A percentile compares a stretch with the other conserved stretches of the same genome.
Conservation (phyloP, 148 eudicot genomes). For the Dianthus caryophyllus region DNA sequence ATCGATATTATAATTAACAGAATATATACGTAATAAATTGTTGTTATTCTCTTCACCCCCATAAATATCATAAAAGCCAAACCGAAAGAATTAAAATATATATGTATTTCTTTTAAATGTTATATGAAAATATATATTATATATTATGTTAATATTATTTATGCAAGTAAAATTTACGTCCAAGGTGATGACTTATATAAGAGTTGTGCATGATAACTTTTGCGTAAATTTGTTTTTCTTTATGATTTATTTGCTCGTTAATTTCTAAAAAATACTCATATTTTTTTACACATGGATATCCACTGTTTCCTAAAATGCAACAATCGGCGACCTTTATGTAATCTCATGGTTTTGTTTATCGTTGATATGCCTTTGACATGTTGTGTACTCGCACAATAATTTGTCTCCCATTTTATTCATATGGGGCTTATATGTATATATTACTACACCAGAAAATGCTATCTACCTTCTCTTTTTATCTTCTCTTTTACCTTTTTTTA, state of each 20-base stretch:
- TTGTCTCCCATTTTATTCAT: slow-evolving; percentile 25
- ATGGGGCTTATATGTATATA: too few species aligned
- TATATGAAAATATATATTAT: too few species aligned
- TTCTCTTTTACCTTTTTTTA: too few species aligned
- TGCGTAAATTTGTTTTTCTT: background rate
- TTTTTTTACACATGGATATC: slow-evolving; percentile 31
- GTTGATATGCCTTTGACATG: slow-evolving; percentile 18
- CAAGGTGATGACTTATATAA: slow-evolving; percentile 6
- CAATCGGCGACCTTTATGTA: slow-evolving; percentile 27
- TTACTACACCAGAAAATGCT: too few species aligned
- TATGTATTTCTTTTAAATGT: background rate
- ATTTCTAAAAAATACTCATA: slow-evolving; percentile 1
- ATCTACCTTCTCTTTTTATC: too few species aligned
- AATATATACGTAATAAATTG: background rate
- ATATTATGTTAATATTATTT: background rate
- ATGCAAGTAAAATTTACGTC: slow-evolving; percentile 3
- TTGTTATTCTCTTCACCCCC: background rate
- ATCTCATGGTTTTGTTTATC: slow-evolving; percentile 20
- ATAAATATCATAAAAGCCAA: background rate
- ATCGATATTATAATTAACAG: slow-evolving; percentile 18
- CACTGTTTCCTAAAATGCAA: slow-evolving; percentile 29
- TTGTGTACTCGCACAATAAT: slow-evolving; percentile 23
- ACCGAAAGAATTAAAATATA: background rate
- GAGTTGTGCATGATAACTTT: background rate
- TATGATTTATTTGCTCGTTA: slow-evolving; percentile 1